A percentile compares a stretch with the other conserved stretches of the same genome.
phyloP scores from a whole-genome alignment of 495 filamentous ascomycete species.

The Daldinia childiae region DNA sequence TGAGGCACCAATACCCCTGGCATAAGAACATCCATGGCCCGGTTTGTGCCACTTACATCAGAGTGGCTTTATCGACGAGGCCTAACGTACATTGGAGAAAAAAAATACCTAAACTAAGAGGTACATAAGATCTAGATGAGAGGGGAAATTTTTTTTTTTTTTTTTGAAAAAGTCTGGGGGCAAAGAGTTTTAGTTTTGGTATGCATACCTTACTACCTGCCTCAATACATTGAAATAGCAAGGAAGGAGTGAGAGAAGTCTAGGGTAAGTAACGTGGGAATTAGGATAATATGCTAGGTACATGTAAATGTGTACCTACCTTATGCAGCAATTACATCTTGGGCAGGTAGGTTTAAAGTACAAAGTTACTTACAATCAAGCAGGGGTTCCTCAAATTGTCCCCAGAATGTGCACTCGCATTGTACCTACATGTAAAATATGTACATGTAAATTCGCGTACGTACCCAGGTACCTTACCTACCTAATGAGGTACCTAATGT shows the following conservation, averaged over 20 bases:
- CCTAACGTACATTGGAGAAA: neutral
- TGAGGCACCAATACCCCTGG: constrained; percentile 4
- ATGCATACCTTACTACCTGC: neutral
- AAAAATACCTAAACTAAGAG: constrained; percentile 7
- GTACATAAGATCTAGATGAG: constrained; percentile 11
- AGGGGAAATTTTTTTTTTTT: too few species aligned
- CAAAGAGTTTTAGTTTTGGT: constrained; percentile 12
- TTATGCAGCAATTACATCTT: neutral
- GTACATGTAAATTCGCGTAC: too few species aligned
- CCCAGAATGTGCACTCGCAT: neutral
- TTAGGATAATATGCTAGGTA: neutral
- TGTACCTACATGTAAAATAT: too few species aligned
- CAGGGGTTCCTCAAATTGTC: neutral
- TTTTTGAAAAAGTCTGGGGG: constrained; percentile 24
- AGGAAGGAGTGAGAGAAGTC: neutral
- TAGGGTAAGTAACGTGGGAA: neutral
- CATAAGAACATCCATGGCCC: neutral
- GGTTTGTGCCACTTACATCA: constrained; percentile 12
- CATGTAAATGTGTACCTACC: neutral
- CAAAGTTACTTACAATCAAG: neutral
- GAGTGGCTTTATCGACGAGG: constrained; percentile 30
- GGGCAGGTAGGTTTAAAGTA: neutral
- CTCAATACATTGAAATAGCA: neutral
- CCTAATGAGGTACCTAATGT: too few species aligned
- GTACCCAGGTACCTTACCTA: too few species aligned